Evolutionary conservation across 1,284 basidiomycete genomes (phyloP), one percentile per base, ranked within the genome.

Genomic region (Moniliophthora roreri): DNA sequence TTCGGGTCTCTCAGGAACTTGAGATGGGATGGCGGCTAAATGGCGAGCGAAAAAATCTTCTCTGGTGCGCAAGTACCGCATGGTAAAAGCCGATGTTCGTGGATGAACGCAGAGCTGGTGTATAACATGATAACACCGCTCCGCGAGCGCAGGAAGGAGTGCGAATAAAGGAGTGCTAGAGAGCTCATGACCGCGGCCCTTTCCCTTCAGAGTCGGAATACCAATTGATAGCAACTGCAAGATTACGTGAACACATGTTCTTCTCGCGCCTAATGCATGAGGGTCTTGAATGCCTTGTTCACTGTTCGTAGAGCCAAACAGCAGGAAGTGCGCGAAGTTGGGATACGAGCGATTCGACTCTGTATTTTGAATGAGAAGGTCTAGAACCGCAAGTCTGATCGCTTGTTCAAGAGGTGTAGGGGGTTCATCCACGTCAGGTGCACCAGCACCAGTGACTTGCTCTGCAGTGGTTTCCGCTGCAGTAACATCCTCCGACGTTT

Each of bases 41-140:
- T 98, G 95, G 6, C 87, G 80, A 1, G 85, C 84, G 61, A 96
- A 93, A 74, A 95, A 98, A 63, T 95, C 88, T 68, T 95, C 91
- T 20, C 88, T 80, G 2, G 90, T 92, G 38, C 94, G 87, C 39
- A 98, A 78, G 66, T 97, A 98, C 0, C 93, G 85, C 71, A 93
- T 87, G 10, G 88, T 88, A 36, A 89, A 82, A 23, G 87, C 84
- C 5, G 90, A 92, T 0, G 95, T 97, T 45, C 85, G 79, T 1
- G 89, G 81, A 66, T 97, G 92, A 6, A 87, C 79, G 71, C 93
- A 97, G 0, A 99, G 81, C 56, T 96, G 90, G 64, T 91, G 81
- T 11, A 99, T 72, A 40, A 98, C 79, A 40, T 82, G 82, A 63
- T 94, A 94, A 62, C 89, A 89, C 57, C 89, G 86, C 66, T 97